phyloP scores from a whole-genome alignment of 345 rosid species.

The Populus alba region DNA sequence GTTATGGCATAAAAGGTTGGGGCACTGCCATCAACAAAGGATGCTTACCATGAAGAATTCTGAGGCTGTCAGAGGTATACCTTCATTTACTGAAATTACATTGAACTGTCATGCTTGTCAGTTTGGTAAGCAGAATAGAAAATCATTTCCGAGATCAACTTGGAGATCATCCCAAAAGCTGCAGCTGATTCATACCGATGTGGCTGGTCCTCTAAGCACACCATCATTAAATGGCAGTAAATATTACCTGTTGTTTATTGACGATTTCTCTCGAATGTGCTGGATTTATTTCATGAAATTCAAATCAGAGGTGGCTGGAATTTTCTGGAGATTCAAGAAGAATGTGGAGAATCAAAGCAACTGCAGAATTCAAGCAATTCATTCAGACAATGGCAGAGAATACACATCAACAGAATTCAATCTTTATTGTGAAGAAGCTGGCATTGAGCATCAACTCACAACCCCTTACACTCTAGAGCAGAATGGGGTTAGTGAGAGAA shows the following conservation, averaged over 20 bases:
- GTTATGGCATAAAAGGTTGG: background rate
- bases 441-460: conserved; percentile 4
- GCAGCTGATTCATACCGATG: background rate
- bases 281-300: background rate
- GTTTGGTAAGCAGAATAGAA: background rate
- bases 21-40: background rate
- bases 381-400: conserved; percentile 5
- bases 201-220: background rate
- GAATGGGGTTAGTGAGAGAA: background rate
- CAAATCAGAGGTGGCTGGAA: too few species aligned
- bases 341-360: conserved; percentile 10
- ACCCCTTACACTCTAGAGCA: conserved; percentile 10
- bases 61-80: background rate
- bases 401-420: background rate
- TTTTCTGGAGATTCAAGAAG: background rate
- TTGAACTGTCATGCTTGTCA: background rate
- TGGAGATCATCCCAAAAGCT: background rate
- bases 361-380: background rate
- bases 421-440: background rate
- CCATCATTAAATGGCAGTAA: background rate
- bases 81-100: background rate
- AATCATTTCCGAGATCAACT: background rate
- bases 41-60: rapidly evolving
- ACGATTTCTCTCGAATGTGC: background rate
- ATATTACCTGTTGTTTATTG: background rate